phyloP scores from a whole-genome alignment of 208 protist genomes.

The Wallacemonas collosoma region DNA sequence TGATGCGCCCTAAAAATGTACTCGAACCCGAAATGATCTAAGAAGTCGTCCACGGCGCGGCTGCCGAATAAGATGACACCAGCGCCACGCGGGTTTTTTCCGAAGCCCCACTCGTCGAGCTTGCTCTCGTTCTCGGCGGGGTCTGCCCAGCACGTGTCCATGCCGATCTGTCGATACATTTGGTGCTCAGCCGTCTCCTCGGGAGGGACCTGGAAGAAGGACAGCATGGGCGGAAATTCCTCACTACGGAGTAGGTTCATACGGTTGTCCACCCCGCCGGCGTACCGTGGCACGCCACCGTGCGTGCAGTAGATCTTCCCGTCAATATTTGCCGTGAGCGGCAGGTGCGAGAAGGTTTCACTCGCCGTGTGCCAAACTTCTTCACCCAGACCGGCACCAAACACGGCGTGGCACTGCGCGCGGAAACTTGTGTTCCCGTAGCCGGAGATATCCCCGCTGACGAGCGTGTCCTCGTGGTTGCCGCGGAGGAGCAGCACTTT shows the following conservation, averaged over 20 bases:
- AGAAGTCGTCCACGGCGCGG: conserved; percentile 89
- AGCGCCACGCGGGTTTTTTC: conserved; percentile 80
- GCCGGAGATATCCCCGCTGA: conserved; percentile 89
- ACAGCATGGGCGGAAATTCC: conserved; percentile 80
- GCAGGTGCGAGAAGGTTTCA: conserved; percentile 82
- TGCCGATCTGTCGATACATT: conserved; percentile 75
- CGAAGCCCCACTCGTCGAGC: conserved; percentile 87
- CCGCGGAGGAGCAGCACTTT: conserved; percentile 94
- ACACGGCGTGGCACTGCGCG: conserved; percentile 83
- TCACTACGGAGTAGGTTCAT: conserved; percentile 61
- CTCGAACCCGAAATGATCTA: conserved; percentile 80
- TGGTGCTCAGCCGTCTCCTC: conserved; percentile 64
- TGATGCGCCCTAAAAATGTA: conserved; percentile 95
- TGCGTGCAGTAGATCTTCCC: conserved; percentile 94
- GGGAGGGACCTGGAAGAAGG: conserved; percentile 84
- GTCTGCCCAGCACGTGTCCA: conserved; percentile 93
- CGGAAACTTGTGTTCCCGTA: conserved; percentile 92
- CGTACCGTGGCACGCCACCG: conserved; percentile 91
- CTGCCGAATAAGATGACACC: conserved; percentile 89
- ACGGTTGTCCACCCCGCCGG: conserved; percentile 80
- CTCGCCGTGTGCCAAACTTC: conserved; percentile 89
- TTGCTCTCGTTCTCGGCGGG: conserved; percentile 82
- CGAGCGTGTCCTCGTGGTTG: conserved; percentile 94
- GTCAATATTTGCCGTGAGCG: conserved; percentile 93
- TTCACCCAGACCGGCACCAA: conserved; percentile 82